Evolutionary conservation across 1,139 yeast species (phyloP).

Genomic region (Lodderomyces beijingensis): DNA sequence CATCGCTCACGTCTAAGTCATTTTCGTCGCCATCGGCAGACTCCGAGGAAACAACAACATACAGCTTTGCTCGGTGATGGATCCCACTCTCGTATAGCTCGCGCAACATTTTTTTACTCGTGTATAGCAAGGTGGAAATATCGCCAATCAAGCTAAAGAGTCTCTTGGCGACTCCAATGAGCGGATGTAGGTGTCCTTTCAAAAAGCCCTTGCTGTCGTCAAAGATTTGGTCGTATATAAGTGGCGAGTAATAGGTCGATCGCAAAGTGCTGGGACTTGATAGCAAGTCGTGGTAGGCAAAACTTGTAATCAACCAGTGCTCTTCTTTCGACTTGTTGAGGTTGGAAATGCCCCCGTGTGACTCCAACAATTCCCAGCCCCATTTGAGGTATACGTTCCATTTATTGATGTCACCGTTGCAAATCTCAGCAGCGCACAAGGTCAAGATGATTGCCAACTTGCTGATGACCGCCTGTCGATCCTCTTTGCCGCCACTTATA

Average conservation of each 20-base stretch:
- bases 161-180: conserved; percentile 69
- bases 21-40: conserved; percentile 2
- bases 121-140: conserved; percentile 58
- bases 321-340: conserved; percentile 52
- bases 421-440: conserved; percentile 68
- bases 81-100: conserved; percentile 14
- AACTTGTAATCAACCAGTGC: conserved; percentile 75
- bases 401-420: conserved; percentile 68
- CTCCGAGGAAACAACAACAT: too few relatives aligned
- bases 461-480: conserved; percentile 24
- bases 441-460: conserved; percentile 64
- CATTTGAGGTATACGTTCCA: conserved; percentile 62
- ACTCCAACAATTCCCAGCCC: conserved; percentile 55
- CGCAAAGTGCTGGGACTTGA: conserved; percentile 56
- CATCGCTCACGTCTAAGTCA: not conserved
- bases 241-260: conserved; percentile 53
- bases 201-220: conserved; percentile 29
- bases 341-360: conserved; percentile 58
- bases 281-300: conserved; percentile 76
- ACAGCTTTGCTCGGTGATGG: not conserved
- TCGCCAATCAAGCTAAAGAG: conserved; percentile 65
- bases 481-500: conserved; percentile 8
- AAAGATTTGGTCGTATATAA: conserved; percentile 55
- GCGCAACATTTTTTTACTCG: conserved; percentile 32
- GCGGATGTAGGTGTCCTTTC: conserved; percentile 53